Conservation (phyloP, 192 early-diverging fungal species). For the Mortierella antarctica region DNA sequence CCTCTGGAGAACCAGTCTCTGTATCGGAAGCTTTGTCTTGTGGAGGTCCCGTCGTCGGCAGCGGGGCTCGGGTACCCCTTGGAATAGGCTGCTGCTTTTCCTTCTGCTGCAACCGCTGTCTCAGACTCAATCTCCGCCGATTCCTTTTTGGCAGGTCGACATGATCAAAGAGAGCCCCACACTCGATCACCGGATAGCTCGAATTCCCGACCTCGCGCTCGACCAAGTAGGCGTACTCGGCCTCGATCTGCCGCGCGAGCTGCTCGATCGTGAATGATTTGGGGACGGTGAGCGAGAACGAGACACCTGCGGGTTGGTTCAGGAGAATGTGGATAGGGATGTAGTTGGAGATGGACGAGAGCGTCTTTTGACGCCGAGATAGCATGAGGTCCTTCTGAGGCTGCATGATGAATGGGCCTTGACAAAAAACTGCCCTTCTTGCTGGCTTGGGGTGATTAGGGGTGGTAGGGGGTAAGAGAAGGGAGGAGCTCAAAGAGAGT, state of each 20-base stretch:
- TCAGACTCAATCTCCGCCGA: not conserved
- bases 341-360: constrained; percentile 56
- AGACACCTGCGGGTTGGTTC: constrained; percentile 33
- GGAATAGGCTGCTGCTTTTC: not conserved
- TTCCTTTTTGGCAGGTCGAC: constrained; percentile 9
- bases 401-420: constrained; percentile 7
- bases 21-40: not conserved
- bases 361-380: constrained; percentile 42
- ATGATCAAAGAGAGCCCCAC: constrained; percentile 60
- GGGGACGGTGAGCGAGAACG: constrained; percentile 66
- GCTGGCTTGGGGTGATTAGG: too few species aligned
- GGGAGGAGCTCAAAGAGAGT: too few species aligned
- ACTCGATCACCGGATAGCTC: constrained; percentile 46
- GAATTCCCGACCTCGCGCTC: constrained; percentile 40
- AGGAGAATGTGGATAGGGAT: constrained; percentile 60
- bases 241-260: constrained; percentile 73
- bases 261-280: constrained; percentile 69
- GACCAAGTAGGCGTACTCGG: constrained; percentile 69
- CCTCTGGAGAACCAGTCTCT: not conserved
- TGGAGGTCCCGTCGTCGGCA: not conserved
- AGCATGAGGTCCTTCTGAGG: constrained; percentile 27
- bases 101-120: not conserved
- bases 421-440: too few species aligned
- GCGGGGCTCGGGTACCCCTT: too few species aligned
- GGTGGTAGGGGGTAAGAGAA: constrained; percentile 4